These are phyloP conservation scores for Acanthamoeba pearcei DNA, from an alignment of 208 protist species.

Conservation along the genomic window DNA sequence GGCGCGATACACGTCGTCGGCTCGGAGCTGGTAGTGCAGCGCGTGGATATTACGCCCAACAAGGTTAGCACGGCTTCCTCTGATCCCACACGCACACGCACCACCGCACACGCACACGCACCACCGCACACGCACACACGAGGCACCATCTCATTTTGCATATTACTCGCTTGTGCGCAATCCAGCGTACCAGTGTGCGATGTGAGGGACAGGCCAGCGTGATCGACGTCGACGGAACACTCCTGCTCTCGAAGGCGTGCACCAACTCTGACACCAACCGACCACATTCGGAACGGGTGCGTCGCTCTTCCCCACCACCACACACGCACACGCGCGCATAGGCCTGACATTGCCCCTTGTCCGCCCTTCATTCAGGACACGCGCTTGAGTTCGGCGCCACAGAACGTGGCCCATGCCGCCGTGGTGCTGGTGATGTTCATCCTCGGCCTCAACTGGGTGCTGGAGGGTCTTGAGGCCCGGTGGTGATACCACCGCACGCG, in stretches of 20 bases:
- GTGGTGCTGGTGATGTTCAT: constrained; percentile 29
- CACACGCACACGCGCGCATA: too few species aligned
- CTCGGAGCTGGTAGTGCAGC: constrained; percentile 1
- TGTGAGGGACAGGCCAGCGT: background rate
- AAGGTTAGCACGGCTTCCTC: background rate
- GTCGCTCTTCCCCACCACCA: background rate
- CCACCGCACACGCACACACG: too few species aligned
- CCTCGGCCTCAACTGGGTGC: constrained; percentile 43
- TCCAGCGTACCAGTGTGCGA: background rate
- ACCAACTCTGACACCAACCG: constrained; percentile 1
- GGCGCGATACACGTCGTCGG: background rate
- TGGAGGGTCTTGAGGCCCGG: background rate
- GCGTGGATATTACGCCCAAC: background rate
- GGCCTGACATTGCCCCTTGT: background rate
- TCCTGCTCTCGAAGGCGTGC: constrained; percentile 6
- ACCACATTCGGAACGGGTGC: background rate
- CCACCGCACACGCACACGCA: too few species aligned
- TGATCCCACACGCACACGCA: background rate
- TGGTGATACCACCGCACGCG: background rate
- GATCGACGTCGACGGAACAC: background rate
- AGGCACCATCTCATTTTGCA: too few species aligned
- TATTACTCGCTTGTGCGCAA: background rate
- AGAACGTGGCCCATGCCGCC: constrained; percentile 21
- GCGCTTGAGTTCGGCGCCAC: constrained; percentile 5
- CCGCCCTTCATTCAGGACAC: background rate